Base-by-base conservation (phyloP, 345 rosid genomes). In the Acer yangbiense region DNA sequence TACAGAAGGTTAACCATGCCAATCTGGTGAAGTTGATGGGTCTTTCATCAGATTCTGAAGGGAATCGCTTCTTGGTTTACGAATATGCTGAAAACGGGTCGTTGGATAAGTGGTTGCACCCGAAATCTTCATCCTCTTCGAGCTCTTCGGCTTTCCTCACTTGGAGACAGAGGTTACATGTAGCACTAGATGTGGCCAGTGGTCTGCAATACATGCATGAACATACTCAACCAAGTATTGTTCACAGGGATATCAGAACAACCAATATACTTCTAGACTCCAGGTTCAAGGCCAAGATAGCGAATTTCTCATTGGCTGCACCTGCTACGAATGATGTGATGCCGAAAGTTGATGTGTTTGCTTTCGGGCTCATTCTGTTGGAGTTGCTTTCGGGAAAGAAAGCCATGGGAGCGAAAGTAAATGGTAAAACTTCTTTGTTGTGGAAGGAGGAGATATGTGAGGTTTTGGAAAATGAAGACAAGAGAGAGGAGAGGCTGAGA, bases 161-260 rank as follows among this genome's bases (percentile, higher is more conserved):
- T 1, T 87, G 95, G 93, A 86, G 60, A 66, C 90, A 87, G 73
- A 85, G 93, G 87, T 65, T 91, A 63, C 73, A 76, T 0, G 72
- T 86, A 41, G 92, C 90, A n/a, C 82, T 89, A 9, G 90, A 89
- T 67, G 88, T 88, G 65, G 92, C 95, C 27, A 88, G 76, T 43
- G 92, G 92, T 60, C 85, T 91, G 72, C 90, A 88, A 41, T 89
- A 89, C 68, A 18, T 89, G 88, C 93, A 89, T 52, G 93, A 91
- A 41, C 93, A 87, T 78, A 82, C 85, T 67, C 90, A 77, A 77
- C 95, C 91, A 2, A 86, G 86, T 80, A 76, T 89, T 16, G 80
- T 83, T 68, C 92, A 89, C 78, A 73, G 88, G 65, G 89, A 89
- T 76, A 87, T 89, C 72, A 79, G 87, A 52, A 77, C 87, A 23